These are phyloP conservation scores for Neurospora terricola DNA, from an alignment of 495 filamentous ascomycete genomes.

Conservation along the genomic window DNA sequence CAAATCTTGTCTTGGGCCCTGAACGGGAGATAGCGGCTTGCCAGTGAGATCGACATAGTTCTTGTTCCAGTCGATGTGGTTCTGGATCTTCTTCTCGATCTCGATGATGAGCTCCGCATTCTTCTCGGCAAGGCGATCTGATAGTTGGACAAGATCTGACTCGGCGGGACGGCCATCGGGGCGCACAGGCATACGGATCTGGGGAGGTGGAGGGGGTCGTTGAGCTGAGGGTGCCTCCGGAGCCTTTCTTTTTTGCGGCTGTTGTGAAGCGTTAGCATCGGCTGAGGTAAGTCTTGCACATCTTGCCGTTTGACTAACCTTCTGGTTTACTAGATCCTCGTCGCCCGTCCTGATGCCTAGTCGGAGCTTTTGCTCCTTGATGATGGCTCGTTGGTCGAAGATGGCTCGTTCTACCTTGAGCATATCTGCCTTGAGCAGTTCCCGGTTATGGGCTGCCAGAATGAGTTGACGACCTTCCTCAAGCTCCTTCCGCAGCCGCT, in stretches of 20 bases:
- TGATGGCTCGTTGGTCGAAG: conserved; percentile 66
- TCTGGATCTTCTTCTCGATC: conserved; percentile 68
- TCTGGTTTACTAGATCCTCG: conserved; percentile 89
- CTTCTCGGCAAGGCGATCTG: conserved; percentile 70
- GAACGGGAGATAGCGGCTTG: conserved; percentile 66
- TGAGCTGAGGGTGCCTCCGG: conserved; percentile 45
- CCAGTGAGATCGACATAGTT: conserved; percentile 75
- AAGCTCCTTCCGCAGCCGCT: conserved; percentile 80
- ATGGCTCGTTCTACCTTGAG: conserved; percentile 61
- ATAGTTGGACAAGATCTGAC: conserved; percentile 65
- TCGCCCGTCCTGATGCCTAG: conserved; percentile 85
- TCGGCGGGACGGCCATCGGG: conserved; percentile 60
- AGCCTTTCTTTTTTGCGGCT: conserved; percentile 62
- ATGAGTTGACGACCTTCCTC: conserved; percentile 81
- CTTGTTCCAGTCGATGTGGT: conserved; percentile 80
- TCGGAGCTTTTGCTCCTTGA: conserved; percentile 81
- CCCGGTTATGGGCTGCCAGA: conserved; percentile 63
- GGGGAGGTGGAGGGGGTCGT: conserved; percentile 40
- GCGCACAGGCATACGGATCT: conserved; percentile 57
- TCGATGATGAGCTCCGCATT: conserved; percentile 67
- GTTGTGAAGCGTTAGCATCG: conserved; percentile 28
- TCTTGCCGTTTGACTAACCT: conserved; percentile 45
- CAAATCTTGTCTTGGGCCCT: conserved; percentile 49
- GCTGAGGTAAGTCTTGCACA: conserved; percentile 1
- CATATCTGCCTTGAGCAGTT: conserved; percentile 66